phyloP scores from a whole-genome alignment of 805 yeast species.

The Blastobotrys muscicola region DNA sequence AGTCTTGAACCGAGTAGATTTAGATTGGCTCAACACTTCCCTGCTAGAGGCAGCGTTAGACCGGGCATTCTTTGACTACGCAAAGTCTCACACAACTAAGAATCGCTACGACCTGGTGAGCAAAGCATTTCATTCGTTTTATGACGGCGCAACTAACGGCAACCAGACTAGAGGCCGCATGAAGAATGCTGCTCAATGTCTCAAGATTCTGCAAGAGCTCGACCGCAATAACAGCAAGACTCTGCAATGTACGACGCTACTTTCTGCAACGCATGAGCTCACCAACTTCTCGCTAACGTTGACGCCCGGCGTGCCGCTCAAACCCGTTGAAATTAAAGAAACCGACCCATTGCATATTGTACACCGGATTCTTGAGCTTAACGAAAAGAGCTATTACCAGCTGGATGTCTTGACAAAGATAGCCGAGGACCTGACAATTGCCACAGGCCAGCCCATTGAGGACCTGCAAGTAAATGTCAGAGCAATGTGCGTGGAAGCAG shows the following conservation, averaged over 20 bases:
- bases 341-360: slow-evolving; percentile 21
- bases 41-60: slow-evolving; percentile 16
- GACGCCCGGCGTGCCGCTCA: slow-evolving; percentile 21
- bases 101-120: slow-evolving; percentile 9
- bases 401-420: slow-evolving; percentile 17
- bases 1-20: slow-evolving; percentile 7
- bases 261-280: slow-evolving; percentile 22
- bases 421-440: slow-evolving; percentile 10
- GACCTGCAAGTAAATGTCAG: slow-evolving; percentile 11
- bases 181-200: slow-evolving; percentile 28
- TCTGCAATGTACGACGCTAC: slow-evolving; percentile 4
- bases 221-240: not conserved
- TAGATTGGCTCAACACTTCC: slow-evolving; percentile 7
- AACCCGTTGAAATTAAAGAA: slow-evolving; percentile 19
- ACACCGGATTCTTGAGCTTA: slow-evolving; percentile 23
- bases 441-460: slow-evolving; percentile 3
- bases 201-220: slow-evolving; percentile 13
- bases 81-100: slow-evolving; percentile 1
- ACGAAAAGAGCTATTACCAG: slow-evolving; percentile 22
- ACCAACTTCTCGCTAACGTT: slow-evolving; percentile 22
- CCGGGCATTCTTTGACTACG: slow-evolving; percentile 20
- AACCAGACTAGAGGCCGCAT: slow-evolving; percentile 32
- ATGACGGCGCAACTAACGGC: slow-evolving; percentile 36
- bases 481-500: slow-evolving; percentile 52
- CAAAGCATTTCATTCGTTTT: slow-evolving; percentile 32